Conservation (phyloP, 352 stramenopile species). For the Phytophthora fragariaefolia region DNA sequence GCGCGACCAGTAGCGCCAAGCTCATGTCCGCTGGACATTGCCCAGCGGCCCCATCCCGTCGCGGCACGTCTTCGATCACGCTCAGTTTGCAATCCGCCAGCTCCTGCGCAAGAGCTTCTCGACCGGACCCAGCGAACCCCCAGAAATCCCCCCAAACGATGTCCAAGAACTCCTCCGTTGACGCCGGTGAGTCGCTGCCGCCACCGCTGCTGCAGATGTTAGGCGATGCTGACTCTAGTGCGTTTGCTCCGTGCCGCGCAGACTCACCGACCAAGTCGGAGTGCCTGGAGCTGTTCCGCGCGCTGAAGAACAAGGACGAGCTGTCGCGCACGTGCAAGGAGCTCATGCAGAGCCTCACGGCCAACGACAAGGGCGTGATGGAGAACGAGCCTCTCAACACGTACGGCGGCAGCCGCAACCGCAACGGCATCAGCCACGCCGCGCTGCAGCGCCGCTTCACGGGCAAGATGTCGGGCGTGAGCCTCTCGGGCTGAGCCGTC, state of each 20-base stretch:
- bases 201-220: background rate
- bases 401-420: constrained; percentile 58
- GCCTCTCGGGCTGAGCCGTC: constrained; percentile 49
- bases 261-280: constrained; percentile 50
- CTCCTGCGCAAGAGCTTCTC: constrained; percentile 28
- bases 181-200: constrained; percentile 36
- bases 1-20: no score
- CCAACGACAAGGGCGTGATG: constrained; percentile 65
- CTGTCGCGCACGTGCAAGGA: constrained; percentile 74
- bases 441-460: constrained; percentile 82
- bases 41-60: no score
- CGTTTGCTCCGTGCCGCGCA: background rate
- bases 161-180: constrained; percentile 50
- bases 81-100: constrained; percentile 41
- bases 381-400: constrained; percentile 79
- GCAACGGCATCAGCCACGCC: constrained; percentile 76
- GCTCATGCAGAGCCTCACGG: constrained; percentile 74
- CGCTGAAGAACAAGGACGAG: constrained; percentile 85
- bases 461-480: constrained; percentile 82
- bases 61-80: no score
- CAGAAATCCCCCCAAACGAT: constrained; percentile 20
- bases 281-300: constrained; percentile 77
- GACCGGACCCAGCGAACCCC: constrained; percentile 17
- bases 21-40: no score
- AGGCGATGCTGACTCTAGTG: background rate